A percentile compares a stretch with the other conserved stretches of the same genome.
Evolutionary conservation across 345 rosid species (phyloP).

Genomic region (Euclidium syriacum): DNA sequence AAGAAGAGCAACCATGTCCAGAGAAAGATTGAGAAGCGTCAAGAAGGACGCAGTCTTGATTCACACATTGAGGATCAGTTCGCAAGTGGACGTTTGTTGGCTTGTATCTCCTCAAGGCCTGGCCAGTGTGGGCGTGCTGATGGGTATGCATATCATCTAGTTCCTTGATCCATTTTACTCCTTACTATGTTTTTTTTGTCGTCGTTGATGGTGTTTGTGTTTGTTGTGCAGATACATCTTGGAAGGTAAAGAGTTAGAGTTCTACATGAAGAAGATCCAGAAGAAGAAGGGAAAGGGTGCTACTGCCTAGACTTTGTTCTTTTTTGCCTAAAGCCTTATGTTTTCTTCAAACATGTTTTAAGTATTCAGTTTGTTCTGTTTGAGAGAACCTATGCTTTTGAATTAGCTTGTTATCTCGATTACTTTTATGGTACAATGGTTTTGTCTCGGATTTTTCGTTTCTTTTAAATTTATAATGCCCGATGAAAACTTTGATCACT

Average conservation of each 20-base stretch:
- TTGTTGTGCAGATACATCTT: conserved; percentile 43
- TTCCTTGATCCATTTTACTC: not conserved
- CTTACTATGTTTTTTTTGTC: not conserved
- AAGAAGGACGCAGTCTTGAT: conserved; percentile 46
- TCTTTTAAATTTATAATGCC: not conserved
- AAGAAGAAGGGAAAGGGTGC: conserved; percentile 86
- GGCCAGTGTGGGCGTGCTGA: conserved; percentile 83
- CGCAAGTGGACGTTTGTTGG: conserved; percentile 58
- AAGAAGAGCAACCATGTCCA: conserved; percentile 56
- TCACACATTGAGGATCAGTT: conserved; percentile 72
- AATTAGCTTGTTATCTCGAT: conserved; percentile 4
- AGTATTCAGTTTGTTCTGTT: conserved; percentile 7
- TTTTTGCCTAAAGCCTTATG: not conserved
- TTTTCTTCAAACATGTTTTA: conserved; percentile 15
- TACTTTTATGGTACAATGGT: conserved; percentile 7
- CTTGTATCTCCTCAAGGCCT: conserved; percentile 69
- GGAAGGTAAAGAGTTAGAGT: conserved; percentile 74
- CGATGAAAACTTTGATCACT: not conserved
- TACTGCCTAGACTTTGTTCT: conserved; percentile 40
- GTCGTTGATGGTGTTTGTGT: not conserved
- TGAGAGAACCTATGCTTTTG: conserved; percentile 19
- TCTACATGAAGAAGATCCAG: conserved; percentile 77
- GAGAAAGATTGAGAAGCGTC: conserved; percentile 56
- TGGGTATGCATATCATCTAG: conserved; percentile 36
- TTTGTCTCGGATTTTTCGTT: not conserved